These are phyloP conservation scores for Lachancea sp. DNA, from an alignment of 805 yeast genomes.

Conservation along the genomic window DNA sequence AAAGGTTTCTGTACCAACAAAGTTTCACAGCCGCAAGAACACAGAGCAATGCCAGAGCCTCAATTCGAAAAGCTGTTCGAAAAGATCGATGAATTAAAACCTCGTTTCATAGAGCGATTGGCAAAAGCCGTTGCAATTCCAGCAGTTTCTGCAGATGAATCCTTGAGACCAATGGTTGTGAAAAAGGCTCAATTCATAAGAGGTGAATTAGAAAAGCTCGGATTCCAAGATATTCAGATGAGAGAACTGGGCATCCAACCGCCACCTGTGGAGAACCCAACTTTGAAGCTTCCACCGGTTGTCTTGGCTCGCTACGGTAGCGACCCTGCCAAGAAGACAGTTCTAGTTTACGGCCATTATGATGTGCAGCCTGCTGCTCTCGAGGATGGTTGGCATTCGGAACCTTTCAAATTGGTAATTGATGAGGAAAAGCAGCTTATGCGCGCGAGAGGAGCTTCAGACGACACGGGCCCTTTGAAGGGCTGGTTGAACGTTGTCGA, in stretches of 20 bases:
- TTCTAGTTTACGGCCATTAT: constrained; percentile 91
- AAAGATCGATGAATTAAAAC: constrained; percentile 69
- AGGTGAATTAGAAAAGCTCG: constrained; percentile 60
- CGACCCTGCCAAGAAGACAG: constrained; percentile 79
- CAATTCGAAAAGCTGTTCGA: constrained; percentile 33
- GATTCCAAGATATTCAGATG: constrained; percentile 76
- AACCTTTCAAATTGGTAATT: constrained; percentile 71
- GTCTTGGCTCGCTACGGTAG: constrained; percentile 84
- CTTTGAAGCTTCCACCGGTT: constrained; percentile 82
- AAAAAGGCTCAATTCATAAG: constrained; percentile 82
- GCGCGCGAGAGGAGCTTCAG: constrained; percentile 92
- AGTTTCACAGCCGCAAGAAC: not conserved
- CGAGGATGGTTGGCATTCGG: constrained; percentile 94
- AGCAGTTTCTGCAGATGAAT: constrained; percentile 88
- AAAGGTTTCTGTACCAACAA: too few relatives aligned
- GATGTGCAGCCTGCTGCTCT: constrained; percentile 94
- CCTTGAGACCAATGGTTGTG: constrained; percentile 80
- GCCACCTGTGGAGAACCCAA: constrained; percentile 69
- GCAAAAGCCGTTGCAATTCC: constrained; percentile 87
- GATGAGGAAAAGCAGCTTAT: constrained; percentile 61
- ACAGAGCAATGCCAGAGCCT: constrained; percentile 8
- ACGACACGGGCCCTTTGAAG: constrained; percentile 96
- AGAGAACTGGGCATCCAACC: constrained; percentile 86
- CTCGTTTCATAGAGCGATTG: constrained; percentile 64
- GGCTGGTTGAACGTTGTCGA: constrained; percentile 93